These are phyloP conservation scores for Prunus mongolica DNA, from an alignment of 306 rosid species.

Conservation along the genomic window DNA sequence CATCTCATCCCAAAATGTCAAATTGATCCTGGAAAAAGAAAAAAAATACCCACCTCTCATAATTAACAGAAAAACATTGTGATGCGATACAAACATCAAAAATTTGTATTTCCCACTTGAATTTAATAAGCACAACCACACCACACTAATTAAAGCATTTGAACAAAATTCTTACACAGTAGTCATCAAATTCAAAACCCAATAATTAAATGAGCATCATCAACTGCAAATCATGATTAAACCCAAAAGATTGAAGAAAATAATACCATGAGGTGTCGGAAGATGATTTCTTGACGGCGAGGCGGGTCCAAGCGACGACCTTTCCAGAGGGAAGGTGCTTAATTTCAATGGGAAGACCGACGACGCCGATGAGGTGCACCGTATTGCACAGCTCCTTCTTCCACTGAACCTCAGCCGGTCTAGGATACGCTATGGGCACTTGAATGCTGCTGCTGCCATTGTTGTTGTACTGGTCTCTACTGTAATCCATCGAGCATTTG, in stretches of 20 bases:
- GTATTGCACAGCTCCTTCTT: constrained; percentile 77
- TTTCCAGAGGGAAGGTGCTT: constrained; percentile 78
- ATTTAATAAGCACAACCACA: background rate
- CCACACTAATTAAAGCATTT: background rate
- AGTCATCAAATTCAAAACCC: background rate
- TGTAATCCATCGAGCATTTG: constrained; percentile 47
- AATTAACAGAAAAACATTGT: background rate
- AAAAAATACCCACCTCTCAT: background rate
- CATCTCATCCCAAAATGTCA: constrained; percentile 91
- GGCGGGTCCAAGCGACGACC: constrained; percentile 76
- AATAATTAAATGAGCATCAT: background rate
- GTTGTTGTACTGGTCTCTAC: constrained; percentile 12
- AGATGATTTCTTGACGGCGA: constrained; percentile 73
- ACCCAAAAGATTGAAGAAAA: background rate
- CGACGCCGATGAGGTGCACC: constrained; percentile 71
- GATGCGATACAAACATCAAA: background rate
- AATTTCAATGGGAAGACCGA: constrained; percentile 65
- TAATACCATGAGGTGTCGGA: constrained; percentile 56
- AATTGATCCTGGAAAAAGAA: constrained; percentile 44
- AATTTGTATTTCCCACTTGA: background rate
- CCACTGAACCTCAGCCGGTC: constrained; percentile 82
- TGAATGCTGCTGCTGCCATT: constrained; percentile 12
- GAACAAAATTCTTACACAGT: background rate
- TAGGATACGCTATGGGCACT: constrained; percentile 38
- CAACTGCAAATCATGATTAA: background rate